Conservation (phyloP, 495 filamentous ascomycete genomes). For the Penicillium simplicissimum region DNA sequence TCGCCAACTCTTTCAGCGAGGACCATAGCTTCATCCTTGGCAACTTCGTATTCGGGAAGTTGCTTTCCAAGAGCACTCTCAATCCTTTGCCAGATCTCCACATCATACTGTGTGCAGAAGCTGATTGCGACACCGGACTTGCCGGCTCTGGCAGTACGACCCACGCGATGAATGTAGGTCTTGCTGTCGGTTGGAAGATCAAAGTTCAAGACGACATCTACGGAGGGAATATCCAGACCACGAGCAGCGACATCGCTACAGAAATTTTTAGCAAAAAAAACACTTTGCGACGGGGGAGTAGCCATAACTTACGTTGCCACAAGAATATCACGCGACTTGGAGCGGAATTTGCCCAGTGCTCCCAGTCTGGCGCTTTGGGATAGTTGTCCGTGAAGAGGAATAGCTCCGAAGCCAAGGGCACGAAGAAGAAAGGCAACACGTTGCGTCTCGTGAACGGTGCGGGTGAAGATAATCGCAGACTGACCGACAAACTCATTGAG, state of each 20-base stretch:
- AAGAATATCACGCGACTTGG: conserved; percentile 67
- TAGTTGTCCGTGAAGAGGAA: conserved; percentile 89
- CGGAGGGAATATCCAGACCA: conserved; percentile 91
- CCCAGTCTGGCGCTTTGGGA: conserved; percentile 82
- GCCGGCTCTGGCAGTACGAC: conserved; percentile 88
- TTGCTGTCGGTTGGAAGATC: conserved; percentile 82
- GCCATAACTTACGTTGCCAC: conserved; percentile 63
- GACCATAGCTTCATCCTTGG: conserved; percentile 87
- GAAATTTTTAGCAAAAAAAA: no score
- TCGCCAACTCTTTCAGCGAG: conserved; percentile 76
- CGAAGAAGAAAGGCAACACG: conserved; percentile 79
- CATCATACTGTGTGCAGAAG: conserved; percentile 87
- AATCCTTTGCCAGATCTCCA: conserved; percentile 83
- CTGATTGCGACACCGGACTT: conserved; percentile 80
- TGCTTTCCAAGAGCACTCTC: conserved; percentile 80
- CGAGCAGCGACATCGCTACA: conserved; percentile 78
- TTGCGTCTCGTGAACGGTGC: conserved; percentile 92
- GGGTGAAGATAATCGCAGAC: conserved; percentile 81
- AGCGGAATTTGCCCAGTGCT: conserved; percentile 81
- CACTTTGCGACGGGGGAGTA: no score
- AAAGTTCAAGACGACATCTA: conserved; percentile 86
- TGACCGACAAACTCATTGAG: conserved; percentile 84
- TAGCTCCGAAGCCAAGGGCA: conserved; percentile 76
- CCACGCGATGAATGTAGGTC: conserved; percentile 94
- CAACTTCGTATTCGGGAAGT: conserved; percentile 62